Evolutionary conservation across 2,329 filamentous ascomycete genomes (phyloP), one percentile per base, ranked within the genome.

Genomic region (Botrytis elliptica): DNA sequence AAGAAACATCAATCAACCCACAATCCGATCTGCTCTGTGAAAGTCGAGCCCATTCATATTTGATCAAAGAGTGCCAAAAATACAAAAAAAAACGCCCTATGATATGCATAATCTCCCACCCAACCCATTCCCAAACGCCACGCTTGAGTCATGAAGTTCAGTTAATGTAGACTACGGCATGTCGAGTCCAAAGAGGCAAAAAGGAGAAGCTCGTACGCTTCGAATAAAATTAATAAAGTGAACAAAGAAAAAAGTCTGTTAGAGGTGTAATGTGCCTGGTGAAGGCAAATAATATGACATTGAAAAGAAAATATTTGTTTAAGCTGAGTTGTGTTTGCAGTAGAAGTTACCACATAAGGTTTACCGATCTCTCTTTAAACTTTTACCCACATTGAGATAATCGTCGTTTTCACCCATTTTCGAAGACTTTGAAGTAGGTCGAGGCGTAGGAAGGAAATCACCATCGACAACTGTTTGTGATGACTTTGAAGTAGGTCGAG

Each of bases 281-380:
- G n/a, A 18, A 71, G 57, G 69, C 69, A 71, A 71, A 71, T 71
- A 64, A 71, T 42, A 52, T 71, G 69, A 71, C 57, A 71, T 71
- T 64, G 69, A 52, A 71, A 65, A 64, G 69, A 40, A 71, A n/a
- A 64, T n/a, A 52, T n/a, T 52, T 38, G 36, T 65, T 33, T 29
- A 20, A 25, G 36, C 55, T 33, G 49, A 68, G 16, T 42, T 33
- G 3, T 29, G 6, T 57, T 67, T 10, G 49, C 14, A 33, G 29
- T 55, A 57, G 25, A 14, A 57, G n/a, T 22, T 40, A 55, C 25
- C 14, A 29, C 44, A 14, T 57, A 18, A 46, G 18, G 36, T 25
- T 68, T 8, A 68, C 55, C n/a, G 49, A 55, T 57, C 49, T 42
- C 55, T 68, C n/a, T 42, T 68, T 20, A 12, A 42, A 42, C 2